Evolutionary conservation across 2,329 filamentous ascomycete genomes (phyloP).

Genomic region (Paraconiothyrium brasiliense): DNA sequence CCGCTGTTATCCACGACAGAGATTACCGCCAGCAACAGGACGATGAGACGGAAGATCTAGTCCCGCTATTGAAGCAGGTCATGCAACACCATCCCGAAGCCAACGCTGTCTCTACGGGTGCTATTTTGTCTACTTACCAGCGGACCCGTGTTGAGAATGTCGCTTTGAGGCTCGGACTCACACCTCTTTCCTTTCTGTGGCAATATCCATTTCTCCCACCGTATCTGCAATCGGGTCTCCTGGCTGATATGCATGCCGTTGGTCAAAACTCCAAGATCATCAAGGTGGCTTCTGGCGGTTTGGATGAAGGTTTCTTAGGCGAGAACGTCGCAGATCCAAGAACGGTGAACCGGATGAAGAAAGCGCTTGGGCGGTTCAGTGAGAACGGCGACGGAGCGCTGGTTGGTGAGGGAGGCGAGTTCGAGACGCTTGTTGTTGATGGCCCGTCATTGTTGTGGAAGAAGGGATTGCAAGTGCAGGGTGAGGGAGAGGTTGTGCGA

Average conservation of each 20-base stretch:
- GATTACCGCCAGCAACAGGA: conserved; percentile 67
- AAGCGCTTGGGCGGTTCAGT: conserved; percentile 73
- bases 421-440: conserved; percentile 88
- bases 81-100: conserved; percentile 76
- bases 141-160: conserved; percentile 95
- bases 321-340: conserved; percentile 72
- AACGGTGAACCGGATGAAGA: conserved; percentile 59
- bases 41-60: conserved; percentile 90
- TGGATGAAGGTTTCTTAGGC: conserved; percentile 85
- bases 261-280: conserved; percentile 90
- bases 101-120: conserved; percentile 88
- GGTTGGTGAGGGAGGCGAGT: conserved; percentile 93
- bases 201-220: conserved; percentile 80
- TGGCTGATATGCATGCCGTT: conserved; percentile 81
- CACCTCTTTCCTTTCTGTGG: conserved; percentile 89
- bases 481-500: conserved; percentile 63
- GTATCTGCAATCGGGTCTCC: conserved; percentile 61
- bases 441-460: conserved; percentile 80
- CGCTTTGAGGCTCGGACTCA: conserved; percentile 81
- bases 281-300: conserved; percentile 90
- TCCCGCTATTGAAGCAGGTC: conserved; percentile 76
- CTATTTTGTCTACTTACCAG: conserved; percentile 95
- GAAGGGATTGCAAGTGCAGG: conserved; percentile 70
- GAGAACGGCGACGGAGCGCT: conserved; percentile 72
- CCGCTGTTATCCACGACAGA: conserved; percentile 73